Percentiles rank a stretch among this genome's conserved stretches.
Conservation (phyloP, 345 rosid species). For the Hypericum androsaemum region DNA sequence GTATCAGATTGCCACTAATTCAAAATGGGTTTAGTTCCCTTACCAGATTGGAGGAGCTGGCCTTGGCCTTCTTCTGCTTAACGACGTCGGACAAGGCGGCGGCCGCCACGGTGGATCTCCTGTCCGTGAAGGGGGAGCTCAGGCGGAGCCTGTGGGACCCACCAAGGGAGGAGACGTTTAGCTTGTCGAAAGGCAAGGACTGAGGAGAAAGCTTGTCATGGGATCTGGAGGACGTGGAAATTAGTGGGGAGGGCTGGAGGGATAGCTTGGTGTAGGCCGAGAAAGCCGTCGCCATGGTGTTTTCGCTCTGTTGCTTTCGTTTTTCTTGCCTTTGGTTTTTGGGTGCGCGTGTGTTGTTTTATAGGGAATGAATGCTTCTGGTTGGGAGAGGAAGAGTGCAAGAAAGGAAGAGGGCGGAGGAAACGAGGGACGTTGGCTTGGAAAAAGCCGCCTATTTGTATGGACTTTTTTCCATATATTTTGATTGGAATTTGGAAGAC, state of each 20-base stretch:
- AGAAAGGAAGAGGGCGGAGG: slow-evolving; percentile 18
- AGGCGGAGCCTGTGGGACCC: slow-evolving; percentile 37
- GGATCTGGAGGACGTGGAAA: slow-evolving; percentile 26
- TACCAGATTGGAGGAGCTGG: slow-evolving; percentile 33
- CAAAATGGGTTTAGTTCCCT: background rate
- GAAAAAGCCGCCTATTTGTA: slow-evolving; percentile 7
- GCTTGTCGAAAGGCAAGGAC: slow-evolving; percentile 26
- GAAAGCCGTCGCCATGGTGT: slow-evolving; percentile 32
- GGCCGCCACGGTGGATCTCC: slow-evolving; percentile 29
- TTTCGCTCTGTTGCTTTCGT: slow-evolving; percentile 1
- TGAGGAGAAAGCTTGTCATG: slow-evolving; percentile 19
- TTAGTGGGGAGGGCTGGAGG: slow-evolving; percentile 26
- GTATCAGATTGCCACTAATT: background rate
- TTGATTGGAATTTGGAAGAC: background rate
- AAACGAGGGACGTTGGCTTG: slow-evolving; percentile 15
- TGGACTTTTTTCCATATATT: no score
- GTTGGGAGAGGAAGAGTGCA: no score
- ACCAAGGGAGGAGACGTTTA: slow-evolving; percentile 12
- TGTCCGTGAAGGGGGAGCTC: slow-evolving; percentile 12
- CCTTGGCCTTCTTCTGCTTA: slow-evolving; percentile 48
- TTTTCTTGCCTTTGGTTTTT: background rate
- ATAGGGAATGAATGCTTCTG: background rate
- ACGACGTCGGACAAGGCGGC: slow-evolving; percentile 43
- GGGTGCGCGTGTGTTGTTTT: background rate
- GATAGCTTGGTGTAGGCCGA: slow-evolving; percentile 26